Conservation (phyloP, 106 monocot species). For the Iris macrosiphon region DNA sequence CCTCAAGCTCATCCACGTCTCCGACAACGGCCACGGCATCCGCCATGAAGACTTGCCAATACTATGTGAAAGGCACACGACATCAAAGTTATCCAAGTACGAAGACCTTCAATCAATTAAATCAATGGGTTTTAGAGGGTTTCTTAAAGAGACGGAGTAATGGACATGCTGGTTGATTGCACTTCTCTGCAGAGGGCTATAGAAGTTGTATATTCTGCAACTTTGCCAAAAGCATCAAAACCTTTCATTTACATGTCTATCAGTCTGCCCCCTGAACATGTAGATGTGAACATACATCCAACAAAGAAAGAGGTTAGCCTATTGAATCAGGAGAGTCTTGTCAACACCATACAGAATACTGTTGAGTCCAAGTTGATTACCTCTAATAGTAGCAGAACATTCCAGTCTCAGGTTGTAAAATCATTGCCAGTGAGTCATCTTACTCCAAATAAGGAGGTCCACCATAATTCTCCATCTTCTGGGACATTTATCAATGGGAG, state of each 20-base stretch:
- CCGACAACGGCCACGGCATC: conserved; percentile 98
- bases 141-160: no score
- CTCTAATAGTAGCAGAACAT: conserved; percentile 75
- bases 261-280: conserved; percentile 82
- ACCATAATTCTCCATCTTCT: no score
- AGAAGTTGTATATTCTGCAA: conserved; percentile 95
- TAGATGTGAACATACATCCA: conserved; percentile 98
- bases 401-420: conserved; percentile 95
- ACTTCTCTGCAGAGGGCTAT: conserved; percentile 83
- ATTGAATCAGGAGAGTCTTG: conserved; percentile 83
- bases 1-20: conserved; percentile 94
- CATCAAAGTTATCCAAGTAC: conserved; percentile 83
- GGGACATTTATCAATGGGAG: conserved; percentile 97
- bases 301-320: conserved; percentile 99
- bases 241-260: conserved; percentile 99
- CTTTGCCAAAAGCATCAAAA: conserved; percentile 91
- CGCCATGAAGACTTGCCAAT: conserved; percentile 89
- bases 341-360: conserved; percentile 73
- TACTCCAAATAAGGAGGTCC: no score
- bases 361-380: conserved; percentile 80
- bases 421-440: no score
- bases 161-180: conserved; percentile 95
- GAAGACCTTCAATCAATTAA: conserved; percentile 86
- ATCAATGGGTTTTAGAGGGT: conserved; percentile 99
- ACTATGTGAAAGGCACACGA: conserved; percentile 96